These are phyloP conservation scores for Tirmania nivea DNA, from an alignment of 495 filamentous ascomycete genomes.

Conservation along the genomic window DNA sequence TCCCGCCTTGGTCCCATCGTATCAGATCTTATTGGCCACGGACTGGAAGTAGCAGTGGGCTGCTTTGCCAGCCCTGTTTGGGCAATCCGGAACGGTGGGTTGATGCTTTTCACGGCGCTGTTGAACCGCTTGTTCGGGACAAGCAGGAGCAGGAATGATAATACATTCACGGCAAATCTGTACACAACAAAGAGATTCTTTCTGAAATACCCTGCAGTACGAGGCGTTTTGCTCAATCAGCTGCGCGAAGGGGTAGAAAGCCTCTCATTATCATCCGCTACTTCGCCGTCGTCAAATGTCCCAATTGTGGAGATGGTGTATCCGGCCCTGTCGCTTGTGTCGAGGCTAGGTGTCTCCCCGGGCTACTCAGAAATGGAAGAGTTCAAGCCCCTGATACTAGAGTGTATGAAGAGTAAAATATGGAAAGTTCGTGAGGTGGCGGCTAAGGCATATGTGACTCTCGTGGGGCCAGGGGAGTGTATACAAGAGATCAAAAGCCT, in stretches of 20 bases:
- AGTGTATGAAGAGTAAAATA: conserved; percentile 44
- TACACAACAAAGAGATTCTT: conserved; percentile 35
- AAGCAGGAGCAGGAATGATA: conserved; percentile 28
- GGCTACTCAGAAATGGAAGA: conserved; percentile 22
- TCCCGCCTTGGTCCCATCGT: conserved; percentile 41
- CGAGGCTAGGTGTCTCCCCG: conserved; percentile 33
- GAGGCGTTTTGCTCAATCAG: conserved; percentile 43
- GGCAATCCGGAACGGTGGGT: conserved; percentile 79
- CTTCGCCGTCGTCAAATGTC: conserved; percentile 13
- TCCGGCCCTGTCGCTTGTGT: conserved; percentile 68
- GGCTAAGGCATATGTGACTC: conserved; percentile 52
- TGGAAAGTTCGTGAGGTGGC: conserved; percentile 88
- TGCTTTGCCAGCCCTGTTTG: conserved; percentile 50
- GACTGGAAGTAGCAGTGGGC: conserved; percentile 48
- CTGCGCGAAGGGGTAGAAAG: conserved; percentile 29
- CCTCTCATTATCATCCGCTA: conserved; percentile 1
- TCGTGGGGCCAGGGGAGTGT: conserved; percentile 34
- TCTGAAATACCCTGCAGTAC: conserved; percentile 48
- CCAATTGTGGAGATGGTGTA: conserved; percentile 53
- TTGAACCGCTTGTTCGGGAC: conserved; percentile 55
- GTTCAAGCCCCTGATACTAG: conserved; percentile 28
- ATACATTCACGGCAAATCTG: conserved; percentile 27
- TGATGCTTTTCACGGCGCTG: conserved; percentile 69
- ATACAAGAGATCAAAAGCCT: conserved; percentile 28
- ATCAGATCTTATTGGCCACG: conserved; percentile 46